These are phyloP conservation scores for Sphenostylis stenocarpa DNA, from an alignment of 306 rosid species.

Conservation along the genomic window DNA sequence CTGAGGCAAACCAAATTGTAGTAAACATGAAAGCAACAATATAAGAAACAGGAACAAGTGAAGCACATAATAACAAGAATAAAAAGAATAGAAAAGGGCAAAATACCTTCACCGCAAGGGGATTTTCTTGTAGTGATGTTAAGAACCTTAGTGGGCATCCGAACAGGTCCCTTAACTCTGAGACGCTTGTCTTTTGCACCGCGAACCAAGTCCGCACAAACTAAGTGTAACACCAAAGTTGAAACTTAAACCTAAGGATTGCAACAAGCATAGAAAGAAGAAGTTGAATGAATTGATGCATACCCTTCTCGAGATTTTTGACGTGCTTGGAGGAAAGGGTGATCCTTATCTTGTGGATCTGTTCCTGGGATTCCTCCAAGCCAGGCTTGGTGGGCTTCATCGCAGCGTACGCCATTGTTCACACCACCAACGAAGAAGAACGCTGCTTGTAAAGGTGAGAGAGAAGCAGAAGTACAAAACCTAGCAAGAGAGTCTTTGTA, in stretches of 20 bases:
- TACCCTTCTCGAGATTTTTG: slow-evolving; percentile 84
- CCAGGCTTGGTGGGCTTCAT: slow-evolving; percentile 81
- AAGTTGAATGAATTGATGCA: background rate
- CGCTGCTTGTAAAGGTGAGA: background rate
- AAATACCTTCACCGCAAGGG: slow-evolving; percentile 90
- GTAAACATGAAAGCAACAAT: background rate
- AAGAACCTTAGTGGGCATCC: slow-evolving; percentile 88
- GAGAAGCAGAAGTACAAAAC: background rate
- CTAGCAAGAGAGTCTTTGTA: background rate
- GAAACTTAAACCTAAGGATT: background rate
- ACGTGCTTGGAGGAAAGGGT: slow-evolving; percentile 86
- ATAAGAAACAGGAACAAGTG: background rate
- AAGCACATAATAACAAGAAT: background rate
- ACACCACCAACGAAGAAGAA: background rate
- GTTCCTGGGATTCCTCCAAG: slow-evolving; percentile 66
- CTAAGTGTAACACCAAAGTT: slow-evolving; percentile 19
- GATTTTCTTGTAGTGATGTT: slow-evolving; percentile 82
- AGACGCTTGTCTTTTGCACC: slow-evolving; percentile 89
- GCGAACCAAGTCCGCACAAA: slow-evolving; percentile 78
- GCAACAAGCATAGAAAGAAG: background rate
- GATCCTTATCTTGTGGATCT: slow-evolving; percentile 84
- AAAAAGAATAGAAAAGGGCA: background rate
- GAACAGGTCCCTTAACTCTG: slow-evolving; percentile 85
- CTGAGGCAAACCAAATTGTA: background rate
- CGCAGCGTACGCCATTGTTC: slow-evolving; percentile 67